Percentiles rank a stretch among this genome's conserved stretches.
Conservation (phyloP, 2,329 filamentous ascomycete genomes). For the Fusarium subtropicale region DNA sequence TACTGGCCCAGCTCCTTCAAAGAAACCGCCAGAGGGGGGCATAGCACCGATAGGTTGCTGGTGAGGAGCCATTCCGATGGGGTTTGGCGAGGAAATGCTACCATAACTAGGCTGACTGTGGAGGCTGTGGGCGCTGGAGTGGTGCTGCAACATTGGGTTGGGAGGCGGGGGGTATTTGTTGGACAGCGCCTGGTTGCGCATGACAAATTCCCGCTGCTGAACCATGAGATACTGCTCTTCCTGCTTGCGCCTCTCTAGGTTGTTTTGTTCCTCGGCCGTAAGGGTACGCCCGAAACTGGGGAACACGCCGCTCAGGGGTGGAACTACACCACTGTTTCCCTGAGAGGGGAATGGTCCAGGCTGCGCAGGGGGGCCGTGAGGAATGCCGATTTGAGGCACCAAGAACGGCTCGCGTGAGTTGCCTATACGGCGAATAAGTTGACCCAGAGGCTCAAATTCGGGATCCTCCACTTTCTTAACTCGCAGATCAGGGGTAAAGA, state of each 20-base stretch:
- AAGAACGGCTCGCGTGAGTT: conserved; percentile 98
- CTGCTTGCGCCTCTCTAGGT: conserved; percentile 93
- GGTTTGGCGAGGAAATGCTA: conserved; percentile 90
- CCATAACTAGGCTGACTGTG: conserved; percentile 98
- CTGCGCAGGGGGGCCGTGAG: conserved; percentile 79
- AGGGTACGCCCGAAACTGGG: conserved; percentile 96
- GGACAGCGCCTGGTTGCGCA: conserved; percentile 83
- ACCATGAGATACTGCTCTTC: conserved; percentile 98
- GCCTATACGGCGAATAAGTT: conserved; percentile 93
- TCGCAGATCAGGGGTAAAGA: conserved; percentile 93
- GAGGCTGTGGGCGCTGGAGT: conserved; percentile 93
- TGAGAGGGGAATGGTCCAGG: conserved; percentile 62
- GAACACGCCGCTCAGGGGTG: conserved; percentile 92
- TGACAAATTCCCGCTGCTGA: conserved; percentile 91
- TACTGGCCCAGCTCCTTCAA: conserved; percentile 66
- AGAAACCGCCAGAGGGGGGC: conserved; percentile 74
- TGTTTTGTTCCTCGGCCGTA: conserved; percentile 98
- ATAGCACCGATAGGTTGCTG: conserved; percentile 68
- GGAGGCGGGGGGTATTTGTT: conserved; percentile 76
- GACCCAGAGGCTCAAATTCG: conserved; percentile 94
- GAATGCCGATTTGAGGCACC: conserved; percentile 95
- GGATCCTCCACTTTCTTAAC: conserved; percentile 95
- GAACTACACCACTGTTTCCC: conserved; percentile 73
- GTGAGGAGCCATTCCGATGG: conserved; percentile 67
- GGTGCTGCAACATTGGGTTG: conserved; percentile 77